These are phyloP conservation scores for Saccharata proteae DNA, from an alignment of 2,329 filamentous ascomycete genomes.

Conservation along the genomic window DNA sequence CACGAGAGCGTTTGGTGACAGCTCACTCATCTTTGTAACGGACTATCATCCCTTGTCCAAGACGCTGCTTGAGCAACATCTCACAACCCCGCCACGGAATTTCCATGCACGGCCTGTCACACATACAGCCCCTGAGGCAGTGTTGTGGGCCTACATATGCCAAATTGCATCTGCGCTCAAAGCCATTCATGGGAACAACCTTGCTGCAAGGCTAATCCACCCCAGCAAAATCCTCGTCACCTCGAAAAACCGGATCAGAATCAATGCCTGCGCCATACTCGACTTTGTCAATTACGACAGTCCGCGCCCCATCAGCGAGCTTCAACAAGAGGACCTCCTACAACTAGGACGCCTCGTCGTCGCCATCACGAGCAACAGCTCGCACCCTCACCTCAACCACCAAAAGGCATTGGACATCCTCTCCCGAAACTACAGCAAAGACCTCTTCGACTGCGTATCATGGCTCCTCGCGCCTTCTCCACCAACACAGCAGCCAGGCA, in stretches of 20 bases:
- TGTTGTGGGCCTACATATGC: conserved; percentile 84
- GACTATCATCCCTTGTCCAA: conserved; percentile 88
- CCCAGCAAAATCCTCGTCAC: conserved; percentile 83
- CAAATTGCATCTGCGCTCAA: conserved; percentile 84
- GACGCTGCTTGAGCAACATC: conserved; percentile 75
- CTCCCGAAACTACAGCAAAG: conserved; percentile 61
- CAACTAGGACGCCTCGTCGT: conserved; percentile 77
- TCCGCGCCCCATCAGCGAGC: conserved; percentile 54
- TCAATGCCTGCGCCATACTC: conserved; percentile 78
- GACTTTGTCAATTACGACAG: conserved; percentile 79
- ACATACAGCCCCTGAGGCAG: conserved; percentile 32
- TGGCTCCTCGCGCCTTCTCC: conserved; percentile 65
- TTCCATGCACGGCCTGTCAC: conserved; percentile 6
- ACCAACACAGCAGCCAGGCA: conserved; percentile 26
- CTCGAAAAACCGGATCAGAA: conserved; percentile 75
- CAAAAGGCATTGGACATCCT: conserved; percentile 31
- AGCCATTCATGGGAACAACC: conserved; percentile 65
- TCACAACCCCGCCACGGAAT: conserved; percentile 26
- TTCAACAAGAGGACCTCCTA: conserved; percentile 78
- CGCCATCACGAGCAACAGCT: conserved; percentile 62
- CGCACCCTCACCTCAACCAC: conserved; percentile 47
- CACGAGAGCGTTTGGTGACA: conserved; percentile 83
- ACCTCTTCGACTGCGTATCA: conserved; percentile 64
- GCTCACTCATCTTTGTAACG: conserved; percentile 85
- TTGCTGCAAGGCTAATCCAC: conserved; percentile 79